Evolutionary conservation across 2,329 filamentous ascomycete species (phyloP), one percentile per base, ranked within the genome.

Genomic region (Phyllosticta citriasiana): DNA sequence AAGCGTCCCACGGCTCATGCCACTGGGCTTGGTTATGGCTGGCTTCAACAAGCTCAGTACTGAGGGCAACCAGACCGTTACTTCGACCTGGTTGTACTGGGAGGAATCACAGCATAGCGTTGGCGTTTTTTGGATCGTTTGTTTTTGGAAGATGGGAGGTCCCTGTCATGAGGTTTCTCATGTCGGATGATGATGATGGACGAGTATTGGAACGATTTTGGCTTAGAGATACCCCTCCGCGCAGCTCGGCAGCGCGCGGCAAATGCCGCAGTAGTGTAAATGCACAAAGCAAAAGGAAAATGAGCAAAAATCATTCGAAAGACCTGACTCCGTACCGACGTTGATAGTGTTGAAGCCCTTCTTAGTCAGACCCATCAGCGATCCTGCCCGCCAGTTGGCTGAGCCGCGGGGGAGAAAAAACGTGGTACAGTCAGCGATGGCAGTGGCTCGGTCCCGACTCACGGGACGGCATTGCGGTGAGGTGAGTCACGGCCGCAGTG

Each of bases 11-110:
- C 40, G 65, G 71, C 72, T 71, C 73, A 68, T 69, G 71, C 72
- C 67, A 65, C 69, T 65, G 71, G 70, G 24, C 63, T 74, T 50
- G 72, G 71, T 33, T 74, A 73, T 58, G 73, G 69, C 53, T 75
- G 73, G 73, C 54, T 75, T 57, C 73, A 65, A 70, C 53, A 26
- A 50, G 55, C 40, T n/a, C 52, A 47, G 33, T 57, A 58, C 35
- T 40, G 35, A 54, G 22, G 14, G 16, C 25, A 47, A 55, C 50
- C 19, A 57, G 22, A 53, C 22, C 4, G 9, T 53, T 6, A 22
- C 51, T 53, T 22, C n/a, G 19, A 27, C 22, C 16, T 16, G 33
- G 33, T 40, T 16, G 9, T 16, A 40, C 33, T 16, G 33, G 14
- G 33, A 26, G 16, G 53, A 26, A 61, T 27, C 51, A 60, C 56